Evolutionary conservation across 176 grass and related monocot genomes (phyloP).

Genomic region (Poa annua): DNA sequence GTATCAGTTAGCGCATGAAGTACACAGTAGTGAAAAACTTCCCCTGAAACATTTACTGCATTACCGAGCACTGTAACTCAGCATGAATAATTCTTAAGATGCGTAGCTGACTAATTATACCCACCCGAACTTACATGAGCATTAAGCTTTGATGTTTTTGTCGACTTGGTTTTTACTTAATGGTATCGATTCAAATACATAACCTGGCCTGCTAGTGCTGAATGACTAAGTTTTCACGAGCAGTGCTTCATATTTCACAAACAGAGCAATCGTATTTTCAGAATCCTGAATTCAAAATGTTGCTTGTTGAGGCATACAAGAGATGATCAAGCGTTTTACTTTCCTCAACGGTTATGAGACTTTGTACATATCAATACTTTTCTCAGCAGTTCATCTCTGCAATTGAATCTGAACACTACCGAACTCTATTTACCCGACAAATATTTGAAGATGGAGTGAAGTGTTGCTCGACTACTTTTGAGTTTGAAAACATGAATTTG

Average conservation of each 20-base stretch:
- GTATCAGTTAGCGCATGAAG: constrained; percentile 6
- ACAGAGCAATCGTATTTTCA: constrained; percentile 13
- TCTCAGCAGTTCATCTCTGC: constrained; percentile 19
- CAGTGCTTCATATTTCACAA: constrained; percentile 26
- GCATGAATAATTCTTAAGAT: constrained; percentile 8
- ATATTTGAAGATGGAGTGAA: constrained; percentile 34
- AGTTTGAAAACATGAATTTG: constrained; percentile 20
- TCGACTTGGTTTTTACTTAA: constrained; percentile 6
- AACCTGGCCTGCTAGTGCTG: constrained; percentile 30
- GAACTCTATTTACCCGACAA: not conserved
- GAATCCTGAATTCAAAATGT: constrained; percentile 14
- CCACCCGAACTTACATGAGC: not conserved
- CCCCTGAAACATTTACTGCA: constrained; percentile 26
- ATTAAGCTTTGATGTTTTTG: constrained; percentile 35
- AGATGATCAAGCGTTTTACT: constrained; percentile 25
- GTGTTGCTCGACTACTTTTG: constrained; percentile 1
- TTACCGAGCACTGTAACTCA: constrained; percentile 19
- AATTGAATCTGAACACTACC: constrained; percentile 28
- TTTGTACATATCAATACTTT: not conserved
- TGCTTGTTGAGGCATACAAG: constrained; percentile 12
- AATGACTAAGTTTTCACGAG: constrained; percentile 36
- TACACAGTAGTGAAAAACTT: not conserved
- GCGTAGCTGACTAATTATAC: constrained; percentile 14
- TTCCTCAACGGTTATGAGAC: constrained; percentile 12
- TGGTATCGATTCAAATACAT: not conserved